Evolutionary conservation across 73 alveolate genomes (phyloP).

Genomic region (Paramecium primaurelia): DNA sequence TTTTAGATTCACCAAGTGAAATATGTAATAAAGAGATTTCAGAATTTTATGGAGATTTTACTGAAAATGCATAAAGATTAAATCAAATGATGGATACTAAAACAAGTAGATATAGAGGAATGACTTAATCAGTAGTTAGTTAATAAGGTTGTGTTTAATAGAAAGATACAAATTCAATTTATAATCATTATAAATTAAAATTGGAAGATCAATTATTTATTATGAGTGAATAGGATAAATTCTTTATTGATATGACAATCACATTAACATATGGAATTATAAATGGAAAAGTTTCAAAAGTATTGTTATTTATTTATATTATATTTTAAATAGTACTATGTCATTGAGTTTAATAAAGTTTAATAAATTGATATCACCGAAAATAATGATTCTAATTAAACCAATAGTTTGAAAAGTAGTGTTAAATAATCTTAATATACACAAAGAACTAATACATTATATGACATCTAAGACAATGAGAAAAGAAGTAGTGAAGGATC

Average conservation of each 20-base stretch:
- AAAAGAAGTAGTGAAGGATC: background rate
- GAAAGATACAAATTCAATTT: background rate
- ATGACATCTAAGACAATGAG: background rate
- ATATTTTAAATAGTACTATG: slow-evolving; percentile 23
- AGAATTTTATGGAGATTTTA: background rate
- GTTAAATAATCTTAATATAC: background rate
- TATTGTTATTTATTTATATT: background rate
- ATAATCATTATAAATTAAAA: background rate
- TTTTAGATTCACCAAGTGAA: background rate
- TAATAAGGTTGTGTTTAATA: background rate
- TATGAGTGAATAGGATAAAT: background rate
- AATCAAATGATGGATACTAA: background rate
- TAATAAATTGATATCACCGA: background rate
- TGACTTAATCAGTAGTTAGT: background rate
- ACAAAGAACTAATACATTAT: background rate
- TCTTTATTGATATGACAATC: background rate
- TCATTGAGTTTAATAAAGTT: slow-evolving; percentile 5
- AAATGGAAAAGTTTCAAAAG: slow-evolving; percentile 33
- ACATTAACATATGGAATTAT: background rate
- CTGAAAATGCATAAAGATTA: background rate
- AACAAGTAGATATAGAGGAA: background rate
- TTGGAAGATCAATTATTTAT: background rate
- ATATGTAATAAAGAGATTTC: background rate
- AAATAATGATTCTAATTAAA: background rate
- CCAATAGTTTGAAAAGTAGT: background rate